These are phyloP conservation scores for Suhomyces emberorum DNA, from an alignment of 805 yeast species.

Conservation along the genomic window DNA sequence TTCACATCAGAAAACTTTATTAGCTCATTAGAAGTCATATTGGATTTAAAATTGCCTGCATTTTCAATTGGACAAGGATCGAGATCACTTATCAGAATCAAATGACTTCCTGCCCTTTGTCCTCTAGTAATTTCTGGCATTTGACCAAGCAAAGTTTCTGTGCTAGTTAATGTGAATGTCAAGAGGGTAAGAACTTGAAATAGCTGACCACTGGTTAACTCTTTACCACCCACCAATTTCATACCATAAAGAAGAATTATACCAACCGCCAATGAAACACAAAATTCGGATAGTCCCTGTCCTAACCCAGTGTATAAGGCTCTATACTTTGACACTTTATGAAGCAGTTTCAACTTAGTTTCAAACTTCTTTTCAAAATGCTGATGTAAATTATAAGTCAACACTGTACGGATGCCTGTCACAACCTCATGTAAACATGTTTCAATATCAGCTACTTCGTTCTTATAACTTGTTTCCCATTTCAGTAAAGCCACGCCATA, in stretches of 20 bases:
- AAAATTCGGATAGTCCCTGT: constrained; percentile 51
- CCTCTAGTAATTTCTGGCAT: constrained; percentile 84
- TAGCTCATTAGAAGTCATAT: constrained; percentile 10
- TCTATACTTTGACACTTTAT: constrained; percentile 45
- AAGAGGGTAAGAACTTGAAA: constrained; percentile 70
- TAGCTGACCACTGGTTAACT: constrained; percentile 55
- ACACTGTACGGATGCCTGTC: constrained; percentile 60
- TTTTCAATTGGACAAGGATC: constrained; percentile 34
- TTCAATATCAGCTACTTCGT: constrained; percentile 52
- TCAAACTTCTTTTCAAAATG: constrained; percentile 44
- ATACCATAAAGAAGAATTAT: constrained; percentile 78
- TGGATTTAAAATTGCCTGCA: constrained; percentile 33
- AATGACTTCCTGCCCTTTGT: constrained; percentile 60
- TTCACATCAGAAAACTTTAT: constrained; percentile 43
- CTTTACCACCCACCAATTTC: constrained; percentile 55
- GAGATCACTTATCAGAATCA: constrained; percentile 40
- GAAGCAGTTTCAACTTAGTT: constrained; percentile 25
- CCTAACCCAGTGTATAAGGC: constrained; percentile 67
- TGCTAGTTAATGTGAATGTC: constrained; percentile 66
- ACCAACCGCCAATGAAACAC: constrained; percentile 63
- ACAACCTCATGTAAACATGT: constrained; percentile 51
- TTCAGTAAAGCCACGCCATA: constrained; percentile 52
- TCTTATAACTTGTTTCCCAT: constrained; percentile 61
- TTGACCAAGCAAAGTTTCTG: constrained; percentile 55
- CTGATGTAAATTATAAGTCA: constrained; percentile 48